A percentile compares a stretch with the other conserved stretches of the same genome.
phyloP scores from a whole-genome alignment of 1,139 yeast genomes.

The Taphrina confusa region DNA sequence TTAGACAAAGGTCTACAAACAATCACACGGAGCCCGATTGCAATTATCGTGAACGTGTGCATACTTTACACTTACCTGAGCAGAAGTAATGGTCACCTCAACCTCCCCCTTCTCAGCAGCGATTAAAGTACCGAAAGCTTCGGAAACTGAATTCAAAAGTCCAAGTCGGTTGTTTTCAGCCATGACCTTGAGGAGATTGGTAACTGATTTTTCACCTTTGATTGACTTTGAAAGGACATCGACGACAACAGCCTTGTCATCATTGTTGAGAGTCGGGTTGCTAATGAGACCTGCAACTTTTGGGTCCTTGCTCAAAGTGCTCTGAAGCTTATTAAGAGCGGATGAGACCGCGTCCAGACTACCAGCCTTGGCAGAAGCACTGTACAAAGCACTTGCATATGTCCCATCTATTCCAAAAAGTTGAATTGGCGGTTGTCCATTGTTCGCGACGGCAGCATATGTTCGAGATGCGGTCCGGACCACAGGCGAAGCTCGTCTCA shows the following conservation, averaged over 20 bases:
- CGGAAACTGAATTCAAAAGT: conserved; percentile 64
- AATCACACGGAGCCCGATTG: too few species aligned
- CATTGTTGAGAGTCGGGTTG: conserved; percentile 81
- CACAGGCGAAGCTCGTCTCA: conserved; percentile 22
- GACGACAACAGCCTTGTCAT: conserved; percentile 73
- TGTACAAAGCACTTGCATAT: conserved; percentile 69
- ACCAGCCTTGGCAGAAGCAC: conserved; percentile 85
- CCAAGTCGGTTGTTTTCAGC: conserved; percentile 94
- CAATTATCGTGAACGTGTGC: too few species aligned
- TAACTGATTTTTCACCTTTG: conserved; percentile 63
- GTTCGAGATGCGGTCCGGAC: conserved; percentile 15
- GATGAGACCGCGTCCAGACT: conserved; percentile 70
- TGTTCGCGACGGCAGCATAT: conserved; percentile 33
- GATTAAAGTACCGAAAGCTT: conserved; percentile 73
- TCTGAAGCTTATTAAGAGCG: conserved; percentile 62
- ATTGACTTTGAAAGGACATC: conserved; percentile 58
- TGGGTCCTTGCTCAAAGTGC: conserved; percentile 61
- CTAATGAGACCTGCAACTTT: conserved; percentile 63
- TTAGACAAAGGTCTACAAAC: too few species aligned
- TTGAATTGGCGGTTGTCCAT: conserved; percentile 74
- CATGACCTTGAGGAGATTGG: conserved; percentile 78
- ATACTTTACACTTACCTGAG: conserved; percentile 15
- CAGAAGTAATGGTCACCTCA: conserved; percentile 90
- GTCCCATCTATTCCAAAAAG: conserved; percentile 95
- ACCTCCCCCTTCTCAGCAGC: conserved; percentile 91